phyloP scores from a whole-genome alignment of 2,329 filamentous ascomycete genomes.

The Calonectria pauciramosa region DNA sequence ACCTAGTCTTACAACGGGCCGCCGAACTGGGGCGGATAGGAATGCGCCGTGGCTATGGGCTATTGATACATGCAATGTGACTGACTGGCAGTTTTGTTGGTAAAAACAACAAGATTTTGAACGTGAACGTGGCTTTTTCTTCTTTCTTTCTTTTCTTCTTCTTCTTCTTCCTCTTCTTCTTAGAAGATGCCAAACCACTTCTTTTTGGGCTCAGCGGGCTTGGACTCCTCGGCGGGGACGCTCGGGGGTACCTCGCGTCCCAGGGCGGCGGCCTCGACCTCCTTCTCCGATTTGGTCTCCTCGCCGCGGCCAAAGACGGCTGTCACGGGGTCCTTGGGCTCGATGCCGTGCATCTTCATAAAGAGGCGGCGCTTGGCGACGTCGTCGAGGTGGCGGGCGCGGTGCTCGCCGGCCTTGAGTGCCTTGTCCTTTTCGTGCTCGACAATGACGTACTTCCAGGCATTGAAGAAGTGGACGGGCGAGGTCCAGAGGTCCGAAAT shows the following conservation, averaged over 20 bases:
- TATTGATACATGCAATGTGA: slow-evolving; percentile 34
- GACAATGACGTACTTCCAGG: slow-evolving; percentile 79
- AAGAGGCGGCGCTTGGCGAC: slow-evolving; percentile 89
- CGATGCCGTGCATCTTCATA: slow-evolving; percentile 86
- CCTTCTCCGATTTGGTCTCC: slow-evolving; percentile 52
- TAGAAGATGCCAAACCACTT: slow-evolving; percentile 90
- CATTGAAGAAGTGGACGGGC: slow-evolving; percentile 76
- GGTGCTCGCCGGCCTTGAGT: slow-evolving; percentile 76
- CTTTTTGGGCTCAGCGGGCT: slow-evolving; percentile 65
- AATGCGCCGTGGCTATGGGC: slow-evolving; percentile 31
- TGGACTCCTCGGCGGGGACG: slow-evolving; percentile 43
- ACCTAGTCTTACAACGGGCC: slow-evolving; percentile 39
- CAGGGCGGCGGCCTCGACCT: slow-evolving; percentile 52
- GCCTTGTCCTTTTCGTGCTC: slow-evolving; percentile 82
- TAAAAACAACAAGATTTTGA: not conserved
- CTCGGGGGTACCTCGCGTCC: slow-evolving; percentile 52
- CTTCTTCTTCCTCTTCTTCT: slow-evolving; percentile 23
- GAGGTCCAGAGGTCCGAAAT: slow-evolving; percentile 77
- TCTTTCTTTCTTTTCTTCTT: not conserved
- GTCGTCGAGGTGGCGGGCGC: slow-evolving; percentile 83
- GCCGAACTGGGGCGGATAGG: slow-evolving; percentile 16
- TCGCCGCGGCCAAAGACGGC: slow-evolving; percentile 57
- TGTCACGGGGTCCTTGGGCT: slow-evolving; percentile 70
- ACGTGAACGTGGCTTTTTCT: not conserved
- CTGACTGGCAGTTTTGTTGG: not conserved